phyloP scores from a whole-genome alignment of 1,139 yeast species.

The Candida albicans region DNA sequence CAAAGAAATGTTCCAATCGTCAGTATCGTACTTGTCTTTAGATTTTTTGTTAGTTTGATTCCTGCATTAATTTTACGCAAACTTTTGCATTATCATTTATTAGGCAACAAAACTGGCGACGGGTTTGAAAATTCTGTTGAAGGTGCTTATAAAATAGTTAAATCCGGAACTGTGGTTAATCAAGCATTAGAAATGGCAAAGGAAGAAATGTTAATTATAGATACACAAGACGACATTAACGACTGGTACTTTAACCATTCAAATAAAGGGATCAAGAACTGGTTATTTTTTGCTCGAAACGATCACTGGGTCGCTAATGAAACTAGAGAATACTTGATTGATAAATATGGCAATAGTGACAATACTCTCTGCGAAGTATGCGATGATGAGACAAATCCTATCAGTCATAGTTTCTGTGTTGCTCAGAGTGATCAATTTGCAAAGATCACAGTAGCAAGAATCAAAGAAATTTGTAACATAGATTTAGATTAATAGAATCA shows the following conservation, averaged over 20 bases:
- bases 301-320: conserved; percentile 64
- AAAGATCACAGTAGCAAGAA: conserved; percentile 30
- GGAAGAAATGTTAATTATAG: conserved; percentile 56
- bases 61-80: conserved; percentile 16
- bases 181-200: conserved; percentile 58
- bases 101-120: background rate
- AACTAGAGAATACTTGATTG: conserved; percentile 43
- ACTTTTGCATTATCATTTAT: conserved; percentile 7
- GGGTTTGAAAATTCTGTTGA: conserved; percentile 39
- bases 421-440: conserved; percentile 55
- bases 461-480: conserved; percentile 7
- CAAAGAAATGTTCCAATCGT: conserved; percentile 32
- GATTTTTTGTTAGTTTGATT: conserved; percentile 19
- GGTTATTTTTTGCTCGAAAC: conserved; percentile 55
- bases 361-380: conserved; percentile 24
- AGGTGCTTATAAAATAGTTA: conserved; percentile 45
- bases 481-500: conserved; percentile 1
- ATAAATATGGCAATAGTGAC: conserved; percentile 34
- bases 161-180: conserved; percentile 40
- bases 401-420: conserved; percentile 59
- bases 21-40: conserved; percentile 22
- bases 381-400: conserved; percentile 30
- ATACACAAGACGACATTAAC: conserved; percentile 41
- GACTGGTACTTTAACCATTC: conserved; percentile 47
- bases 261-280: conserved; percentile 27